Conservation (phyloP, 2,329 filamentous ascomycete genomes). For the Alternaria incomplexa region DNA sequence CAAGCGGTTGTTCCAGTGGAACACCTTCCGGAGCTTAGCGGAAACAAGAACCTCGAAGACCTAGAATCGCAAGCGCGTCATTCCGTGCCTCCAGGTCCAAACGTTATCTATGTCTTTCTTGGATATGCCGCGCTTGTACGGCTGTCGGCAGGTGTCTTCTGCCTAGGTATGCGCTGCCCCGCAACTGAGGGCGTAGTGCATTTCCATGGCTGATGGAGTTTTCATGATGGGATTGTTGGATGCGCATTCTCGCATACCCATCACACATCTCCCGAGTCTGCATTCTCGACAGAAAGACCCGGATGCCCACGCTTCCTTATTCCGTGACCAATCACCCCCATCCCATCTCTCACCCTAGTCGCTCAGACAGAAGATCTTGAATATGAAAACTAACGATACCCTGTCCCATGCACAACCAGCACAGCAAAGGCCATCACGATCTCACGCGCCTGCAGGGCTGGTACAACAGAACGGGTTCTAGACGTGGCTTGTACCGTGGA, state of each 20-base stretch:
- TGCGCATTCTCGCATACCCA: neutral
- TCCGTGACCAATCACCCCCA: neutral
- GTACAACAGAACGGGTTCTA: neutral
- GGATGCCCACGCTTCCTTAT: neutral
- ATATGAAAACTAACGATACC: neutral
- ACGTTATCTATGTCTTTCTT: neutral
- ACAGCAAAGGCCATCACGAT: neutral
- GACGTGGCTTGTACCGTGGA: neutral
- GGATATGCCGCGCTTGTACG: neutral
- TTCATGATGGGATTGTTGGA: neutral
- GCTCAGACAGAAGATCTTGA: neutral
- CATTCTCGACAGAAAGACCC: neutral
- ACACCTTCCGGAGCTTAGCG: conserved; percentile 3
- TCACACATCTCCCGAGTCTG: neutral
- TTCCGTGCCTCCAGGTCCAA: neutral
- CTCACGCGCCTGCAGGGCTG: neutral
- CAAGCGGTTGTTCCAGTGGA: conserved; percentile 6
- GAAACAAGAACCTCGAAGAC: neutral
- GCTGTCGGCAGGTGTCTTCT: neutral
- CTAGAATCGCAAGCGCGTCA: conserved; percentile 2
- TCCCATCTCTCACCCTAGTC: neutral
- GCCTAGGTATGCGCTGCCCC: neutral
- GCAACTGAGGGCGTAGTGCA: neutral
- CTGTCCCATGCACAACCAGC: neutral
- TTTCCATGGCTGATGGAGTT: neutral